These are phyloP conservation scores for Phytophthora sp. DNA, from an alignment of 352 stramenopile genomes.

Conservation along the genomic window DNA sequence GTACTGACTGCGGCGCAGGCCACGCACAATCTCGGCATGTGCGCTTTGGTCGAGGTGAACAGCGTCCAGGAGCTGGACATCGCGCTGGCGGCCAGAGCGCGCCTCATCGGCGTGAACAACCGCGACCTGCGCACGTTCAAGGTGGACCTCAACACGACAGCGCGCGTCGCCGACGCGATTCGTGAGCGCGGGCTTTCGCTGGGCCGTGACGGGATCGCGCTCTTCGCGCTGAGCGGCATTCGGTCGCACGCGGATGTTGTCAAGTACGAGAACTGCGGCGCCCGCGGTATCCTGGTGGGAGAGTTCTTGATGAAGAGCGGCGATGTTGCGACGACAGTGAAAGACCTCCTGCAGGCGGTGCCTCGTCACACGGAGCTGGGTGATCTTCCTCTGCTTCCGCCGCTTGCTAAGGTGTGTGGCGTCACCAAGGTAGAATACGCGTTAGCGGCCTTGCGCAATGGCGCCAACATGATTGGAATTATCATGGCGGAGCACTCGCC, in stretches of 20 bases:
- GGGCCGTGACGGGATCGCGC: conserved; percentile 73
- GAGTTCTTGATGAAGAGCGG: conserved; percentile 98
- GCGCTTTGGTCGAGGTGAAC: conserved; percentile 98
- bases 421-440: conserved; percentile 95
- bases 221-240: conserved; percentile 97
- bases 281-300: conserved; percentile 93
- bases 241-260: conserved; percentile 92
- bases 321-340: conserved; percentile 90
- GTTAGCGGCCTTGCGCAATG: conserved; percentile 87
- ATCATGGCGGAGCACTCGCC: conserved; percentile 96
- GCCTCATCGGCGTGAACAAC: conserved; percentile 99
- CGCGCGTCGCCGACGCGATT: conserved; percentile 89
- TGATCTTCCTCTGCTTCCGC: conserved; percentile 36
- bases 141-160: conserved; percentile 96
- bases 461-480: conserved; percentile 97
- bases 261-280: conserved; percentile 91
- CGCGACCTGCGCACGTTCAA: conserved; percentile 98
- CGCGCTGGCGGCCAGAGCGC: conserved; percentile 90
- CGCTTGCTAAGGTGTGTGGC: conserved; percentile 95
- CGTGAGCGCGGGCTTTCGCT: conserved; percentile 71
- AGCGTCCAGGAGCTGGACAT: conserved; percentile 95
- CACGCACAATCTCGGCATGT: conserved; percentile 93
- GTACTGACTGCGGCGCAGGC: conserved; percentile 51
- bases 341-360: conserved; percentile 57
- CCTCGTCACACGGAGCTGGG: conserved; percentile 36